Evolutionary conservation across 2,329 filamentous ascomycete species (phyloP).

Genomic region (Trichoderma asperellum): DNA sequence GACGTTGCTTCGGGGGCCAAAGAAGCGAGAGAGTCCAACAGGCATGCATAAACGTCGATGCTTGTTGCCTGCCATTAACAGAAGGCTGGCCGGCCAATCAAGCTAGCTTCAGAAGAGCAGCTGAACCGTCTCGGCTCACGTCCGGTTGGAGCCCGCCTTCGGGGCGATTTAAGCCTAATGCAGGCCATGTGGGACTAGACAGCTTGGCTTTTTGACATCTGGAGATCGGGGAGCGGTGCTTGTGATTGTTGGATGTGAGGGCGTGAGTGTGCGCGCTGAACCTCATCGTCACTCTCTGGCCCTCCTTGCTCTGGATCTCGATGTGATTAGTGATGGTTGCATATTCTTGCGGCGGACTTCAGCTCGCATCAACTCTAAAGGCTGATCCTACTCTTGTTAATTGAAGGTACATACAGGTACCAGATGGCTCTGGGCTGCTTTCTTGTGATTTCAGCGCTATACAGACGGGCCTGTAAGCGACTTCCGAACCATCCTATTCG

Average conservation of each 20-base stretch:
- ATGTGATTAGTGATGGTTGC: not conserved
- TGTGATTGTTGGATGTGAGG: not conserved
- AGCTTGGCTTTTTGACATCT: not conserved
- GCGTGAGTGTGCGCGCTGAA: not conserved
- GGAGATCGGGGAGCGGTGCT: slow-evolving; percentile 2
- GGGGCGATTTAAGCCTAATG: not conserved
- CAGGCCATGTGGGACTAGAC: not conserved
- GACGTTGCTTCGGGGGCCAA: not conserved
- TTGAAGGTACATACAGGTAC: not conserved
- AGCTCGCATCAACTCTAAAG: not conserved
- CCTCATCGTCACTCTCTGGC: not conserved
- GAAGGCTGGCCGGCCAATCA: not conserved
- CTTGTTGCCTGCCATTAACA: slow-evolving; percentile 7
- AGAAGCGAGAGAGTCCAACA: not conserved
- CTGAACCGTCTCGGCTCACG: not conserved
- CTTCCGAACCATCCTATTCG: not conserved
- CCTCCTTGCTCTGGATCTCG: not conserved
- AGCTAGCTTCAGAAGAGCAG: slow-evolving; percentile 19
- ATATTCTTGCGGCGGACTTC: not conserved
- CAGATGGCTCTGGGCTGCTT: not conserved
- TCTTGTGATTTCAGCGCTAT: not conserved
- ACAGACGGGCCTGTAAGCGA: not conserved
- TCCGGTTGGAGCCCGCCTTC: not conserved
- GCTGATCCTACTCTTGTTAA: not conserved
- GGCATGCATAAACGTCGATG: not conserved